Percentiles rank a stretch among this genome's conserved stretches.
phyloP scores from a whole-genome alignment of 78 protist genomes.

The Acrasis kona region DNA sequence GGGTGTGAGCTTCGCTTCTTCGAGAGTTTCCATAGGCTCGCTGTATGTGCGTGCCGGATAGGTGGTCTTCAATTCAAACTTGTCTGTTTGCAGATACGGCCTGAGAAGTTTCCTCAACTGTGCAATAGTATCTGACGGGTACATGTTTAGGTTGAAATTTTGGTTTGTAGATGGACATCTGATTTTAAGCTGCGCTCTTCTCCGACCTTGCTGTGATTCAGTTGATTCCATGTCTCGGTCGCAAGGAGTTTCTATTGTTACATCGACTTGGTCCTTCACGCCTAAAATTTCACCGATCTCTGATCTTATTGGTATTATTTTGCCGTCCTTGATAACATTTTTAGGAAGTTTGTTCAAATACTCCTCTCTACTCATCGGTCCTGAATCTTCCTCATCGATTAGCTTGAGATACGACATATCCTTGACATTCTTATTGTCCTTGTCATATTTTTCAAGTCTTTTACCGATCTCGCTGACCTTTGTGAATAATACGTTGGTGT shows the following conservation, averaged over 20 bases:
- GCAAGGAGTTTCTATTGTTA: not conserved
- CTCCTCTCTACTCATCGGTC: not conserved
- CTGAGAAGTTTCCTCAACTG: not conserved
- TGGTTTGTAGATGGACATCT: not conserved
- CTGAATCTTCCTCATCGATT: no score
- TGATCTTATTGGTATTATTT: not conserved
- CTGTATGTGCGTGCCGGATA: not conserved
- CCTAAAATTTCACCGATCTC: not conserved
- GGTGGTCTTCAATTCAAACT: not conserved
- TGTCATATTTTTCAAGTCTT: not conserved
- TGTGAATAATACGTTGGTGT: not conserved
- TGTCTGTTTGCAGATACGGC: not conserved
- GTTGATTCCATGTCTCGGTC: not conserved
- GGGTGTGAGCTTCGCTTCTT: slow-evolving; percentile 12
- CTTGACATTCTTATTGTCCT: not conserved
- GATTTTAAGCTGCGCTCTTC: not conserved
- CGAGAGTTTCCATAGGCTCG: slow-evolving; percentile 3
- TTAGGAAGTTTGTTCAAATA: slow-evolving; percentile 1
- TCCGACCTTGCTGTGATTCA: not conserved
- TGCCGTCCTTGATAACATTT: not conserved
- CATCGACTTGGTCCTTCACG: not conserved
- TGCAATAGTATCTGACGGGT: not conserved
- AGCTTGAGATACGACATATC: no score
- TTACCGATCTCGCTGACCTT: not conserved
- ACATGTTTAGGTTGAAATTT: not conserved